A percentile compares a stretch with the other conserved stretches of the same genome.
These are phyloP conservation scores for Clohesyomyces aquaticus DNA, from an alignment of 495 filamentous ascomycete species.

Conservation along the genomic window DNA sequence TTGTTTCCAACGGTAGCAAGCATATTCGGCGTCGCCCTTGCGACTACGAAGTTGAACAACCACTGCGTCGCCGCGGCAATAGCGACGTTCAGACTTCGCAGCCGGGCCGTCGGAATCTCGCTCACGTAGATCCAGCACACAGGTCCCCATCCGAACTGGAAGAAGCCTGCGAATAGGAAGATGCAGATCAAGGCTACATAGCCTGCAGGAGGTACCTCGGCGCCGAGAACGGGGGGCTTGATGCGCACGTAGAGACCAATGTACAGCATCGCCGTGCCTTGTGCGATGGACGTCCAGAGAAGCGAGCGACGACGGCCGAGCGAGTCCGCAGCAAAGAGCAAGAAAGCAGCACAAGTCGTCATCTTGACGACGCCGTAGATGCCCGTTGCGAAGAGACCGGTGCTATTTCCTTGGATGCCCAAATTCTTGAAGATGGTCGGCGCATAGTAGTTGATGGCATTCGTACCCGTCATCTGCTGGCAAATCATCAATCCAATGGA, in stretches of 20 bases:
- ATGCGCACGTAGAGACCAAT: constrained; percentile 80
- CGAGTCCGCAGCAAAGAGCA: constrained; percentile 72
- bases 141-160: constrained; percentile 45
- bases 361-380: constrained; percentile 69
- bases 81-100: constrained; percentile 43
- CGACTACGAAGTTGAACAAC: constrained; percentile 50
- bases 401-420: constrained; percentile 57
- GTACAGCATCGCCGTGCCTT: constrained; percentile 74
- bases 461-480: constrained; percentile 71
- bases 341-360: constrained; percentile 60
- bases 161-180: constrained; percentile 45
- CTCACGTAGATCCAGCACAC: constrained; percentile 49
- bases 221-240: constrained; percentile 59
- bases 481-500: constrained; percentile 69
- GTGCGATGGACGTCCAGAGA: constrained; percentile 72
- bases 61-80: constrained; percentile 48
- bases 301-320: constrained; percentile 72
- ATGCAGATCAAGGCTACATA: constrained; percentile 46
- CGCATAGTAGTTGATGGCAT: constrained; percentile 62
- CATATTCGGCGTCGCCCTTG: constrained; percentile 44
- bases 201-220: constrained; percentile 35
- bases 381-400: constrained; percentile 63
- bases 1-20: constrained; percentile 37
- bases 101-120: constrained; percentile 44
- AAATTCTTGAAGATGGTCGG: constrained; percentile 71